Percentiles rank a stretch among this genome's conserved stretches.
phyloP scores from a whole-genome alignment of 1,139 yeast genomes.

The Geotrichum europaeum region DNA sequence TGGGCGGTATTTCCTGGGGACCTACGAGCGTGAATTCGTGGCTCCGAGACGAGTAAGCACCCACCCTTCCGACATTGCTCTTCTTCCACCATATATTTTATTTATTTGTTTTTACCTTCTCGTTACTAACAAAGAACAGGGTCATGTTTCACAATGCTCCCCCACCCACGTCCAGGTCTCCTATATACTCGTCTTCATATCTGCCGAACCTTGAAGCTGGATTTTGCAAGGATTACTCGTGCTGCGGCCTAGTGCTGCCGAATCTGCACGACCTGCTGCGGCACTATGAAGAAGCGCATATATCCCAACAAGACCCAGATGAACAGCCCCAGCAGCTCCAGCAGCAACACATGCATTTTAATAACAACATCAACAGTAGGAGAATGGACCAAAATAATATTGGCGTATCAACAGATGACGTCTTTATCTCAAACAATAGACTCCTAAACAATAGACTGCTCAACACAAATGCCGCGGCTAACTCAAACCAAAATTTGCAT shows the following conservation, averaged over 20 bases:
- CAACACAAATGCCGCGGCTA: not conserved
- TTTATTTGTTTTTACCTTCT: constrained; percentile 21
- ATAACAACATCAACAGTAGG: not conserved
- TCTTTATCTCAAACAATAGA: constrained; percentile 48
- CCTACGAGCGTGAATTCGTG: constrained; percentile 91
- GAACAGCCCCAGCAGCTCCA: not conserved
- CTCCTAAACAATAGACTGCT: constrained; percentile 20
- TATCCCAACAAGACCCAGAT: constrained; percentile 45
- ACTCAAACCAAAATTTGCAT: not conserved
- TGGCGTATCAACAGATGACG: constrained; percentile 77
- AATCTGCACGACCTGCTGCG: constrained; percentile 87
- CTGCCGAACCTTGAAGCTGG: constrained; percentile 92
- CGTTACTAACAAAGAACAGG: constrained; percentile 12
- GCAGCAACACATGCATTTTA: not conserved
- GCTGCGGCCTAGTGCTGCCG: constrained; percentile 89
- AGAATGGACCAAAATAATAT: not conserved
- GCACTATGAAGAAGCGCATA: constrained; percentile 95
- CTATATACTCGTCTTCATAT: constrained; percentile 62
- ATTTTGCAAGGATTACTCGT: constrained; percentile 91
- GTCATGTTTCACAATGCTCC: constrained; percentile 33
- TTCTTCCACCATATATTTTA: not conserved
- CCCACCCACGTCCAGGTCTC: constrained; percentile 38
- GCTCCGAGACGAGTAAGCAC: constrained; percentile 83
- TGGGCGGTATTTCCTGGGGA: constrained; percentile 98
- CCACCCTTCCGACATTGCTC: not conserved